Percentiles rank a stretch among this genome's conserved stretches.
phyloP scores from a whole-genome alignment of 768 basidiomycete genomes.

The Leucosporidium creatinivorum region DNA sequence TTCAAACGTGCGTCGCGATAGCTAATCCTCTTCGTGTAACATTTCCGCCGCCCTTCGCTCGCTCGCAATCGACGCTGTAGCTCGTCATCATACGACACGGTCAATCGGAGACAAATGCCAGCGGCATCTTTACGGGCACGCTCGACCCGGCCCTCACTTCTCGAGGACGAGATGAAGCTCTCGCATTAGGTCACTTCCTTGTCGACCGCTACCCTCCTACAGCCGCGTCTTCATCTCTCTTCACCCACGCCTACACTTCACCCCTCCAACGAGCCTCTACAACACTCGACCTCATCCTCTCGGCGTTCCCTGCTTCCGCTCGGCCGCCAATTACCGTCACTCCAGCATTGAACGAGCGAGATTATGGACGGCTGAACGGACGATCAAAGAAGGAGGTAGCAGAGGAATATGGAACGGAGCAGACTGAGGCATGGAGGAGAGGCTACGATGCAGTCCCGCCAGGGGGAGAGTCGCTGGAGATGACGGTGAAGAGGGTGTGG shows the following conservation, averaged over 20 bases:
- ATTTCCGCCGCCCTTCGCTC: too few relatives aligned
- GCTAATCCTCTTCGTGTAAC: too few relatives aligned
- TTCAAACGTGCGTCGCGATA: too few relatives aligned
- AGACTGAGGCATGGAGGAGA: conserved; percentile 11
- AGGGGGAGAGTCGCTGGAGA: conserved; percentile 5
- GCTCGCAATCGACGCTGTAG: not conserved
- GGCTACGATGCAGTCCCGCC: conserved; percentile 9
- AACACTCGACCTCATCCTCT: conserved; percentile 4
- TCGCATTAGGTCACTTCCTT: not conserved
- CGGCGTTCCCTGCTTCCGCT: not conserved
- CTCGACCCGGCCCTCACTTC: conserved; percentile 17
- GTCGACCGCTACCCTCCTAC: not conserved
- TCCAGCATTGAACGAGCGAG: conserved; percentile 9
- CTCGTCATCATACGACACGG: conserved; percentile 13
- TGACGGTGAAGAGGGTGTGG: conserved; percentile 6
- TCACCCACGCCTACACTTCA: conserved; percentile 7
- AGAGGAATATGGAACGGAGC: conserved; percentile 7
- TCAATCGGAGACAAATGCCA: conserved; percentile 12
- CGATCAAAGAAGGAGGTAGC: conserved; percentile 3
- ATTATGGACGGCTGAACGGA: conserved; percentile 19
- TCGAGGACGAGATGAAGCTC: not conserved
- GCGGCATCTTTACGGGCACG: conserved; percentile 13
- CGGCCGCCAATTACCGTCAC: not conserved
- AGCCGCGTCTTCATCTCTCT: not conserved
- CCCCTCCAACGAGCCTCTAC: conserved; percentile 4